Base-by-base conservation (phyloP, 179 eudicot species). In the Heliamphora pulchella region DNA sequence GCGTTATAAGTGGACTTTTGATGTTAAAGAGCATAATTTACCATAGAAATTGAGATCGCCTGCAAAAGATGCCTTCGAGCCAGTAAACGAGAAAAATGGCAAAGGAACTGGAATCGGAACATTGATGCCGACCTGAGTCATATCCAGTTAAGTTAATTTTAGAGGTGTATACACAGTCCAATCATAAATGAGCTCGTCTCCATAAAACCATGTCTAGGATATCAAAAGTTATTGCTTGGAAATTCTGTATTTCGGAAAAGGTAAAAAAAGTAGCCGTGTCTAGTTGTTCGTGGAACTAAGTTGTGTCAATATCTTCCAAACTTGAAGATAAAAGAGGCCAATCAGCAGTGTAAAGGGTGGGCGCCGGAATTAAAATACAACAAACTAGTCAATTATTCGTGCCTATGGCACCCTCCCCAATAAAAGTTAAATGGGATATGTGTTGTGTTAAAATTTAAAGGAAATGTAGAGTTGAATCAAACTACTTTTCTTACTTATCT, bases 11-110 rank as follows among this genome's bases (percentile, higher is more conserved):
- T 13, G 13, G 11, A 54, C 20, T 73, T 14, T 73, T 13, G 1
- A 43, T 11, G 48, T 1, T 0, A 31, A 31, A 31, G 31, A 11
- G 51, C 0, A 6, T 67, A 41, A 72, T 44, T 85, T 87, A 96
- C 99, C 98, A 57, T 92, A 92, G 90, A 94, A 96, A 79, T 96
- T 96, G 59, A 96, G 91, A 81, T 96, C 97, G 50, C 99, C 99
- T 2, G 99, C 96, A 58, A 96, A 96, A 3, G 99, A 96, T 75
- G 98, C 98, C 92, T 94, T 94, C 83, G 89, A 87, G 82, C 99
- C 98, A 1, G 97, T 94, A 70, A 96, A 96, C 5, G 97, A 94
- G 86, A 96, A 96, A 84, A 96, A 94, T 5, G 99, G 97, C n/a
- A 96, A 86, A 70, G 99, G 99, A 76, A 92, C 96, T 5, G 99